These are phyloP conservation scores for Citrullus amarus DNA, from an alignment of 306 rosid genomes.

Conservation along the genomic window DNA sequence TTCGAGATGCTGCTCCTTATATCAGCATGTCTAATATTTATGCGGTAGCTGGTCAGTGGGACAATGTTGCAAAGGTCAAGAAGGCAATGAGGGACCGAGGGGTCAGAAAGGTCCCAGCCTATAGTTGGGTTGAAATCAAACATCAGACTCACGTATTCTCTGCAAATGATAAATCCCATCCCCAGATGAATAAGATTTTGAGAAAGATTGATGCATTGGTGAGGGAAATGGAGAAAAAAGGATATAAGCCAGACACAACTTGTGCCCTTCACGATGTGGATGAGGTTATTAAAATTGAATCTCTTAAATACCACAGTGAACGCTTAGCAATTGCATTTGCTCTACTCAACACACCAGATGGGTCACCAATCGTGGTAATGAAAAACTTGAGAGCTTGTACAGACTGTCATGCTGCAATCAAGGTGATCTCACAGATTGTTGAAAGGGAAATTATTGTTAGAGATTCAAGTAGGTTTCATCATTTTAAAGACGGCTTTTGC, in stretches of 20 bases:
- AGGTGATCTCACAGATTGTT: conserved; percentile 8
- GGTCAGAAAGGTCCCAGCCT: conserved; percentile 57
- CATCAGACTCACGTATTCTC: conserved; percentile 59
- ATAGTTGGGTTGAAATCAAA: conserved; percentile 79
- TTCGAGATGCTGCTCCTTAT: conserved; percentile 68
- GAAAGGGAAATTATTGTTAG: conserved; percentile 7
- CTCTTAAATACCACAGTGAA: conserved; percentile 76
- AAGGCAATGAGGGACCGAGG: conserved; percentile 81
- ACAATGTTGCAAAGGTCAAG: conserved; percentile 62
- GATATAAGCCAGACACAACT: conserved; percentile 61
- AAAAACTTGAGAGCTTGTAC: conserved; percentile 77
- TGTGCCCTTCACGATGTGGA: conserved; percentile 72
- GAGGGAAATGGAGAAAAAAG: conserved; percentile 54
- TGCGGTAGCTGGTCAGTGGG: conserved; percentile 84
- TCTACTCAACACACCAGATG: conserved; percentile 52
- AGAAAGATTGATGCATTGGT: conserved; percentile 47
- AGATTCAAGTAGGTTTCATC: conserved; percentile 15
- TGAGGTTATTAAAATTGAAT: conserved; percentile 51
- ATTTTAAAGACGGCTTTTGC: conserved; percentile 28
- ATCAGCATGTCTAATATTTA: conserved; percentile 75
- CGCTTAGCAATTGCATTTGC: conserved; percentile 89
- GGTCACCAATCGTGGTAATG: conserved; percentile 67
- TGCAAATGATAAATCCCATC: conserved; percentile 54
- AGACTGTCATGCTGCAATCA: conserved; percentile 44
- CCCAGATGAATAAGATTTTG: conserved; percentile 37